Evolutionary conservation across 2,329 filamentous ascomycete species (phyloP).

Genomic region (Colletotrichum sp.): DNA sequence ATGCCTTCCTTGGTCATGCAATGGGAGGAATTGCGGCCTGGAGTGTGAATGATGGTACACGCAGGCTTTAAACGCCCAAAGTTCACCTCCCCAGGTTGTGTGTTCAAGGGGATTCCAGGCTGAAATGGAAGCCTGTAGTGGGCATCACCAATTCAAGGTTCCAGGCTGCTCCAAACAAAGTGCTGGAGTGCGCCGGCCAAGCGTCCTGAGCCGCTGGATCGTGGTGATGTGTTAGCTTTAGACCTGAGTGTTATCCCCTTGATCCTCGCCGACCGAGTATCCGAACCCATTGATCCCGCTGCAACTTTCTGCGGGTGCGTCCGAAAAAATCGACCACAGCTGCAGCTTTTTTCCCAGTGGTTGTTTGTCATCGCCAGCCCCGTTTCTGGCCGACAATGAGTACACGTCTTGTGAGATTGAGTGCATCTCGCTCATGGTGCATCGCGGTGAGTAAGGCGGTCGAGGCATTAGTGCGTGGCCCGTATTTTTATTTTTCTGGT

Average conservation of each 20-base stretch:
- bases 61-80: background rate
- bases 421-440: background rate
- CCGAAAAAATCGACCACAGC: background rate
- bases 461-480: background rate
- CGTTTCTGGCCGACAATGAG: background rate
- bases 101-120: conserved; percentile 14
- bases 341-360: background rate
- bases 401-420: background rate
- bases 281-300: background rate
- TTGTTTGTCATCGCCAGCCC: background rate
- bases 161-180: conserved; percentile 6
- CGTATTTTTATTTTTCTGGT: background rate
- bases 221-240: conserved; percentile 2
- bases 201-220: background rate
- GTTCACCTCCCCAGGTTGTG: background rate
- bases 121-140: background rate
- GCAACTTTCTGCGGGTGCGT: background rate
- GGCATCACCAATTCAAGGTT: conserved; percentile 16
- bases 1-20: background rate
- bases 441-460: background rate
- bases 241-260: background rate
- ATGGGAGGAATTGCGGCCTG: background rate
- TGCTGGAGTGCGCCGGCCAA: conserved; percentile 8
- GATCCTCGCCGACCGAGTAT: conserved; percentile 5
- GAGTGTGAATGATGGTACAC: background rate